Percentiles rank a stretch among this genome's conserved stretches.
phyloP scores from a whole-genome alignment of 495 filamentous ascomycete genomes.

The Podospora appendiculata region DNA sequence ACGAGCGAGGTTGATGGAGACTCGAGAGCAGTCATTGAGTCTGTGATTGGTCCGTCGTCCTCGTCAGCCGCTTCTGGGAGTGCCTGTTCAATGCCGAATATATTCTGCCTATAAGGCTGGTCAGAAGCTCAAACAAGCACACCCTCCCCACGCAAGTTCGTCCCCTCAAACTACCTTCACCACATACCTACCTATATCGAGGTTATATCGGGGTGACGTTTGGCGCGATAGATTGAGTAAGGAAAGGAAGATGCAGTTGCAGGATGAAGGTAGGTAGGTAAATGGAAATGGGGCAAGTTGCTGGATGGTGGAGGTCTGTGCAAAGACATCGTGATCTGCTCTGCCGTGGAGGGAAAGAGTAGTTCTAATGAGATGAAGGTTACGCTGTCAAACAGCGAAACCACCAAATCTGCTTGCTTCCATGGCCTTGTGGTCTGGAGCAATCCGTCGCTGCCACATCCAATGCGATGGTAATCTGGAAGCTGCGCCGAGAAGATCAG shows the following conservation, averaged over 20 bases:
- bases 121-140: conserved; percentile 9
- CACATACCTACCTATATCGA: too few relatives aligned
- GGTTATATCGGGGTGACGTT: too few relatives aligned
- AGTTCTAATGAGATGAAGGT: too few relatives aligned
- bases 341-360: too few relatives aligned
- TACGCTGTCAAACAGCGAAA: neutral
- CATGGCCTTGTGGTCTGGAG: too few relatives aligned
- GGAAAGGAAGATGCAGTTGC: too few relatives aligned
- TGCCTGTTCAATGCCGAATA: neutral
- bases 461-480: neutral
- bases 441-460: neutral
- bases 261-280: too few relatives aligned
- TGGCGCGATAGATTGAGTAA: too few relatives aligned
- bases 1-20: neutral
- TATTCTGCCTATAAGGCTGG: conserved; percentile 8
- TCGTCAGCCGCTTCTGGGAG: neutral
- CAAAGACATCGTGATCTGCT: too few relatives aligned
- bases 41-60: neutral
- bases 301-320: neutral
- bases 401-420: too few relatives aligned
- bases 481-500: neutral
- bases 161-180: neutral
- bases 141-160: neutral
- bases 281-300: neutral
- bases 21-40: neutral